Evolutionary conservation across 148 eudicot genomes (phyloP), one percentile per base, ranked within the genome.

Genomic region (Cornus florida): DNA sequence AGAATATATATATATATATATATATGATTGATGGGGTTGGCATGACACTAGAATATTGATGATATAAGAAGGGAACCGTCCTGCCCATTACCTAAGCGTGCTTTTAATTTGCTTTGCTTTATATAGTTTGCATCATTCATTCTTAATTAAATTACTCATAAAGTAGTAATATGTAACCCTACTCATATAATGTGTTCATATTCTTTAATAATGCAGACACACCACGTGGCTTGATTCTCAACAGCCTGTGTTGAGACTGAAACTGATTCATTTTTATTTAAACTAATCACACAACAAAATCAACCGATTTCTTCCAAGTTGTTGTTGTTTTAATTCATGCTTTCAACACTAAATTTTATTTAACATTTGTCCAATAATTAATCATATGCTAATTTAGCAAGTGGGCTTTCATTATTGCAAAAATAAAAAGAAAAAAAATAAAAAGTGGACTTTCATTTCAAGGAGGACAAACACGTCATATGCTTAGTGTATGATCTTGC

Each of bases 231-330:
- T 75, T 65, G 70, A 65, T 75, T 22, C 70, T 57, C 78, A 22
- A 38, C 78, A 75, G 70, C 70, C 78, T 75, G 78, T 64, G 28
- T 75, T 62, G 70, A 75, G 69, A 69, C 39, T 39, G 78, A 24
- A 38, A 41, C 70, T 22, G 69, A 38, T 75, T 23, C 35, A 59
- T 20, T 35, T 2, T 10, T 20, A 1, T 35, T 20, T 9, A 35
- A n/a, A 74, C 4, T 43, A 73, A 28, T 31, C 22, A 9, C 41
- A 31, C 1, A 7, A 31, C 28, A 43, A 9, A 9, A 43, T 43
- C 48, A 43, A 9, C 1, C 6, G 10, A 43, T 43, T 43, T 43
- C 48, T 4, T 2, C 5, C 38, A 35, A 43, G 48, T 43, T 43
- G 48, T 43, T 11, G 17, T 53, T 53, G 4, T 53, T 53, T 11